A percentile compares a stretch with the other conserved stretches of the same genome.
Conservation (phyloP, 2,329 filamentous ascomycete genomes). For the Xylaria sp. region DNA sequence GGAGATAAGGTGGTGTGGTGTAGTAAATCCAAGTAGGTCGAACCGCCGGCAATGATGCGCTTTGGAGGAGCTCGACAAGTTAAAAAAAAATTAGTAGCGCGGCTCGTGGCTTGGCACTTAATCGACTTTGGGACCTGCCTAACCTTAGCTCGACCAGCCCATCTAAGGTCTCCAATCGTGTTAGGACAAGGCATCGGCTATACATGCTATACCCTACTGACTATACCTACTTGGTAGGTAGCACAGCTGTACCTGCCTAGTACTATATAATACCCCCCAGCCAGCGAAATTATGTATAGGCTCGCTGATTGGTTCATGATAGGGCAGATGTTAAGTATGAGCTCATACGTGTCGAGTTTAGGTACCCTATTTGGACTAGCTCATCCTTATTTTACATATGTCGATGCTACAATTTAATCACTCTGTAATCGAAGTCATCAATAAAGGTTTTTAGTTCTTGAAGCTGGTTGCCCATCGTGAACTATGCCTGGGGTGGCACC, state of each 20-base stretch:
- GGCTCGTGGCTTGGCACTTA: slow-evolving; percentile 31
- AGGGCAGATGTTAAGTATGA: slow-evolving; percentile 17
- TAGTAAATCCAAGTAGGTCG: not conserved
- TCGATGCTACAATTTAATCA: no score
- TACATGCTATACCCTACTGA: not conserved
- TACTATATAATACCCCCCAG: not conserved
- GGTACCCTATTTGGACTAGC: slow-evolving; percentile 5
- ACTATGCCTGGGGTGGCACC: not conserved
- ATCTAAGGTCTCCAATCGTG: not conserved
- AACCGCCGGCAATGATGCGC: slow-evolving; percentile 37
- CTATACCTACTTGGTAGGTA: not conserved
- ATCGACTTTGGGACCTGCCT: not conserved
- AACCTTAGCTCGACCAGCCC: slow-evolving; percentile 2
- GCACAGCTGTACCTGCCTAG: not conserved
- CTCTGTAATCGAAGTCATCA: not conserved
- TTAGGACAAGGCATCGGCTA: not conserved
- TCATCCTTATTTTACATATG: not conserved
- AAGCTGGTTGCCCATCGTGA: not conserved
- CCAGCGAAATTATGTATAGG: slow-evolving; percentile 5
- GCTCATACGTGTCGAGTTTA: slow-evolving; percentile 37
- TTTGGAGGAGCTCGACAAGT: slow-evolving; percentile 36
- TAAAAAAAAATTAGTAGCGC: slow-evolving; percentile 43
- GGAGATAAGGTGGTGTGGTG: not conserved
- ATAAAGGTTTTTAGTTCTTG: not conserved
- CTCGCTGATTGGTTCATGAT: slow-evolving; percentile 24